These are phyloP conservation scores for Penicillium sp. DNA, from an alignment of 2,329 filamentous ascomycete genomes.

Conservation along the genomic window DNA sequence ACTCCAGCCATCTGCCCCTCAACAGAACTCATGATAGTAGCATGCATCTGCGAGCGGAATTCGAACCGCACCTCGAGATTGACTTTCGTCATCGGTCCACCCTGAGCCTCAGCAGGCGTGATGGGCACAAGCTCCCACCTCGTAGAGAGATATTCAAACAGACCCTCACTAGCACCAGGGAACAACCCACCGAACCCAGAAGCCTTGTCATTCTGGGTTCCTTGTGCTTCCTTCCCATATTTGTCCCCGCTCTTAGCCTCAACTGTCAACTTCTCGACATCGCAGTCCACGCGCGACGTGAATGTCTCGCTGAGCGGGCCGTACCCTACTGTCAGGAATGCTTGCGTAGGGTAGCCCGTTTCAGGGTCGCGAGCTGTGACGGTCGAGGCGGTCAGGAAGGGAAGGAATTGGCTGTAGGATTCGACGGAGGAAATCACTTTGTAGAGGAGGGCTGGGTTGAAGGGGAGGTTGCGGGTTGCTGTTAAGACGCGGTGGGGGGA, in stretches of 20 bases:
- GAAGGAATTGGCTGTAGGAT: constrained; percentile 83
- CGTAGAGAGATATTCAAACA: constrained; percentile 49
- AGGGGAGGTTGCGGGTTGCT: constrained; percentile 75
- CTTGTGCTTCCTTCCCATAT: constrained; percentile 54
- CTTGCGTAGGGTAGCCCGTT: constrained; percentile 64
- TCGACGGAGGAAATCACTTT: constrained; percentile 84
- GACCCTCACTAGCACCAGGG: constrained; percentile 48
- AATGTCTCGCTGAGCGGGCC: constrained; percentile 82
- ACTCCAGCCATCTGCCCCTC: constrained; percentile 80
- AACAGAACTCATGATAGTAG: constrained; percentile 75
- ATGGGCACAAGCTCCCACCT: constrained; percentile 46
- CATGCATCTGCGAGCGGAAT: constrained; percentile 88
- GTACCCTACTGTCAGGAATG: constrained; percentile 82
- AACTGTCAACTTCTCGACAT: constrained; percentile 65
- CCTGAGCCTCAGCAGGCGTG: constrained; percentile 28
- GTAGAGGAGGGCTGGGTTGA: constrained; percentile 72
- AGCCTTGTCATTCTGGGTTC: constrained; percentile 50
- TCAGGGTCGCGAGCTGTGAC: constrained; percentile 71
- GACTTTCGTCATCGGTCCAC: constrained; percentile 65
- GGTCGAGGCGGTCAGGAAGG: constrained; percentile 76
- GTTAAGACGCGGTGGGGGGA: constrained; percentile 65
- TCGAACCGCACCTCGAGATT: constrained; percentile 75
- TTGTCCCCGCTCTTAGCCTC: constrained; percentile 64
- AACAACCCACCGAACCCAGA: constrained; percentile 25
- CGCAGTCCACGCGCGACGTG: constrained; percentile 75